Base-by-base conservation (phyloP, 2,329 filamentous ascomycete species). In the Triangularia setosa region DNA sequence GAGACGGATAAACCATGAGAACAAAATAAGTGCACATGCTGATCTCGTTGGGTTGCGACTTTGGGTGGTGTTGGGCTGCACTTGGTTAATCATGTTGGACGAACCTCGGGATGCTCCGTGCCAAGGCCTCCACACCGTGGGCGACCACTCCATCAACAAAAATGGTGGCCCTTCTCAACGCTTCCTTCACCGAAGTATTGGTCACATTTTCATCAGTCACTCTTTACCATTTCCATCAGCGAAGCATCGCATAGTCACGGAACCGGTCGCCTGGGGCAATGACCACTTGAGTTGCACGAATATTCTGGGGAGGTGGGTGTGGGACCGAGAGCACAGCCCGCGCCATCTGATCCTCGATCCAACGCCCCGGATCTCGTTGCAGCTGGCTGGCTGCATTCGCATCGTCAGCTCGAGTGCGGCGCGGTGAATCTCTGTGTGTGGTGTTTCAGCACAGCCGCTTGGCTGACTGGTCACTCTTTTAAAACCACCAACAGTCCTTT, bases 101-200 rank as follows among this genome's bases (percentile, higher is more conserved):
- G 55, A 33, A 30, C 58, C 58, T 60, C 35, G 40, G 58, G 58
- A 60, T 60, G 27, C 40, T 53, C 23, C 33, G 58, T 44, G 58
- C 58, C 58, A 48, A 60, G 33, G 24, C 14, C 33, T 48, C 24
- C 30, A n/a, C 30, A 60, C 27, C 58, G 27, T 56, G 30, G 48
- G 9, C 7, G 24, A 53, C 48, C 21, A 54, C 35, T 40, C 35
- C 16, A 40, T 40, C 35, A n/a, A 33, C 35, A n/a, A 12, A 33
- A 33, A 33, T 8, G 11, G 5, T 33, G 30, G 30, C 30, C 33
- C 2, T 40, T 33, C 30, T 33, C 33, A 40, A 40, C 16, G 14
- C 14, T 40, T 40, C n/a, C 7, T 14, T 18, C 33, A 40, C 33
- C 33, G 33, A n/a, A 40, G 33, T 40, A 40, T 40, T 40, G n/a